Conservation (phyloP, 2,329 filamentous ascomycete genomes). For the Thelonectria discophora region DNA sequence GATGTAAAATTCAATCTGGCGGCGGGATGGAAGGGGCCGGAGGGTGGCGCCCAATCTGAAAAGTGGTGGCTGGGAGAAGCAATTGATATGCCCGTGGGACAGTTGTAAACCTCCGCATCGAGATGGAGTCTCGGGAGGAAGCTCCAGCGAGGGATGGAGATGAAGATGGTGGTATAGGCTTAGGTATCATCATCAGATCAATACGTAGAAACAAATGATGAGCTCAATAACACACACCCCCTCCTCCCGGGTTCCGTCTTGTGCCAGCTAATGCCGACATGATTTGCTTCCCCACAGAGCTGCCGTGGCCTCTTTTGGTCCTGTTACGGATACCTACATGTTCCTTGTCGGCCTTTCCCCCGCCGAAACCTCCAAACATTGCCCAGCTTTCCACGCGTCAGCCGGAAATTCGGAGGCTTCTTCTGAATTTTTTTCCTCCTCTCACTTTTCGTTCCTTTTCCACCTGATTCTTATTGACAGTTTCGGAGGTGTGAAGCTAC, state of each 20-base stretch:
- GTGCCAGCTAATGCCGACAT: conserved; percentile 25
- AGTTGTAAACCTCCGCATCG: too few species aligned
- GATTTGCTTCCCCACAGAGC: conserved; percentile 19
- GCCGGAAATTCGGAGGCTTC: conserved; percentile 6
- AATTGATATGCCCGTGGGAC: too few species aligned
- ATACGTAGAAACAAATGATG: too few species aligned
- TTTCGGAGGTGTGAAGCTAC: conserved; percentile 1
- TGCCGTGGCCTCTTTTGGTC: conserved; percentile 27
- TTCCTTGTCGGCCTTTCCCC: conserved; percentile 33
- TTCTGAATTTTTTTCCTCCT: background rate
- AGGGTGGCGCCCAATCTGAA: background rate
- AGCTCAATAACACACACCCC: too few species aligned
- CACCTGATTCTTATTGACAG: background rate
- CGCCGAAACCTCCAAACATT: conserved; percentile 30
- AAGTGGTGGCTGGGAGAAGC: background rate
- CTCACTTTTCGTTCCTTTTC: too few species aligned
- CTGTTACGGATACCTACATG: conserved; percentile 23
- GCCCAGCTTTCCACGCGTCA: conserved; percentile 15
- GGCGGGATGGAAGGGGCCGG: background rate
- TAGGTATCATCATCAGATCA: too few species aligned
- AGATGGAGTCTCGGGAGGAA: too few species aligned
- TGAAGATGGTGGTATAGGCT: too few species aligned
- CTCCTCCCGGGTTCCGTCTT: conserved; percentile 4
- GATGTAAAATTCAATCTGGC: background rate
- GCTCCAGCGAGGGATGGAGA: too few species aligned